A percentile compares a stretch with the other conserved stretches of the same genome.
These are phyloP conservation scores for Xylariaceae sp. DNA, from an alignment of 2,329 filamentous ascomycete species.

Conservation along the genomic window DNA sequence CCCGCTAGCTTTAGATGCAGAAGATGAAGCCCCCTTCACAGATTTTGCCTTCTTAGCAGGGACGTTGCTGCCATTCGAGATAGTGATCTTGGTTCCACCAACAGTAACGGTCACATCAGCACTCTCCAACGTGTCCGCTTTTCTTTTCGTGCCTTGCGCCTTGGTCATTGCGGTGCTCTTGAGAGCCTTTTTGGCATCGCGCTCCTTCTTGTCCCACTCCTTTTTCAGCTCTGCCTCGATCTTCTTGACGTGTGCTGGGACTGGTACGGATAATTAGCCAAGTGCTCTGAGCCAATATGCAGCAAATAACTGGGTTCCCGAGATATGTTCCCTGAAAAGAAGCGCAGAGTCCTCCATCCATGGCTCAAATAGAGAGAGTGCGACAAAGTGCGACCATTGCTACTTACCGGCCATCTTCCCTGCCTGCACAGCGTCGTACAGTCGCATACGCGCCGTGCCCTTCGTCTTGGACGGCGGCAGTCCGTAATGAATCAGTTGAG, in stretches of 20 bases:
- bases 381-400: too few relatives aligned
- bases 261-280: constrained; percentile 8
- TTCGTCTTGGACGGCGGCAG: constrained; percentile 53
- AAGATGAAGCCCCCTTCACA: background rate
- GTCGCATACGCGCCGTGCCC: constrained; percentile 50
- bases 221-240: constrained; percentile 54
- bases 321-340: too few relatives aligned
- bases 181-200: constrained; percentile 41
- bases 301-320: too few relatives aligned
- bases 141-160: background rate
- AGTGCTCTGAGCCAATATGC: too few relatives aligned
- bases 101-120: background rate
- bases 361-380: too few relatives aligned
- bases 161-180: constrained; percentile 8
- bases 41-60: background rate
- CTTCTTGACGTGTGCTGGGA: constrained; percentile 44
- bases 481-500: constrained; percentile 60
- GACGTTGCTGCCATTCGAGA: background rate
- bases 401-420: constrained; percentile 32
- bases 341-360: too few relatives aligned
- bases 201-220: constrained; percentile 48
- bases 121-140: background rate
- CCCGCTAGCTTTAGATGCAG: constrained; percentile 1
- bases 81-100: background rate
- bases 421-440: constrained; percentile 52